A percentile compares a stretch with the other conserved stretches of the same genome.
Evolutionary conservation across 495 filamentous ascomycete genomes (phyloP).

Genomic region (Alectoria sarmentosa): DNA sequence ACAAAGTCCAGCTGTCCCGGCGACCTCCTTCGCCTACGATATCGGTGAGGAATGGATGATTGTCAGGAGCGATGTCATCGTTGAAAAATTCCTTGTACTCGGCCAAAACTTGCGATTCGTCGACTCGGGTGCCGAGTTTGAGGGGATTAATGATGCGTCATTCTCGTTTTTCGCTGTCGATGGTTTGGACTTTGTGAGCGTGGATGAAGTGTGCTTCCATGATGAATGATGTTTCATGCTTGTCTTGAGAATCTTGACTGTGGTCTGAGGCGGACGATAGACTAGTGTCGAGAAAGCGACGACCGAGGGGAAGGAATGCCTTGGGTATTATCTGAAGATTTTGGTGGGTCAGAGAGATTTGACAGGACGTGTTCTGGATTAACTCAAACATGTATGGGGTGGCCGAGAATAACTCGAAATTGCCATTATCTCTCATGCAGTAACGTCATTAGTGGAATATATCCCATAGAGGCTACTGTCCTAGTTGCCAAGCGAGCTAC

Average conservation of each 20-base stretch:
- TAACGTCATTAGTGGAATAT: background rate
- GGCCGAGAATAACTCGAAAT: background rate
- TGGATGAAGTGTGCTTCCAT: background rate
- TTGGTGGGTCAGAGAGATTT: background rate
- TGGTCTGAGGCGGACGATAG: background rate
- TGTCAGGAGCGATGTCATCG: background rate
- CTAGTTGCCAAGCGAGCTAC: background rate
- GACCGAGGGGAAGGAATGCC: background rate
- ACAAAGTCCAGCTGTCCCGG: background rate
- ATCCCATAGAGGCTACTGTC: background rate
- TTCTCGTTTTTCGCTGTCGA: background rate
- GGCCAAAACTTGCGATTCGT: background rate
- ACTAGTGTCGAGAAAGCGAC: background rate
- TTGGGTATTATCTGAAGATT: background rate
- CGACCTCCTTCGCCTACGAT: background rate
- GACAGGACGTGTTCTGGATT: background rate
- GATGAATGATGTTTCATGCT: background rate
- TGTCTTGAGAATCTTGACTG: background rate
- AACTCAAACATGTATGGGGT: background rate
- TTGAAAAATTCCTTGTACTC: background rate
- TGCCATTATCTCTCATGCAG: background rate
- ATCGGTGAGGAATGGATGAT: background rate
- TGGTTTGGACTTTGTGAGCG: background rate
- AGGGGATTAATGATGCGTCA: background rate
- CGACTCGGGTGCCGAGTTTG: background rate